Evolutionary conservation across 768 basidiomycete species (phyloP).

Genomic region (Arthromyces matolae): DNA sequence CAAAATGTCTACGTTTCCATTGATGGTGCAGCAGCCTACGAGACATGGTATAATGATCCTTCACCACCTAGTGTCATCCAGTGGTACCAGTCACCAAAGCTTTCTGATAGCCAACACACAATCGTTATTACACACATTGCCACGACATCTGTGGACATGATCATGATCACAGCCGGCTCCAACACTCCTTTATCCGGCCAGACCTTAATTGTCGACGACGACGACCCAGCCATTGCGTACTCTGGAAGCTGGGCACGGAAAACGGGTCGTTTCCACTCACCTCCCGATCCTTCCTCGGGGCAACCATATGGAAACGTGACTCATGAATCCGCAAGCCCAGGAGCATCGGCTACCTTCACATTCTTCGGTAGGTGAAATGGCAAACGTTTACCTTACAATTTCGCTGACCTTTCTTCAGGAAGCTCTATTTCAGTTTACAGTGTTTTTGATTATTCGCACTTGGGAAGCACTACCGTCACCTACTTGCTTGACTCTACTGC

Average conservation of each 20-base stretch:
- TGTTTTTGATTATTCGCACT: not conserved
- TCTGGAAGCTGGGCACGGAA: not conserved
- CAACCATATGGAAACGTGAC: not conserved
- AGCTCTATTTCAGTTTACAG: not conserved
- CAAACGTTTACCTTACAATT: not conserved
- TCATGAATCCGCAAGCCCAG: not conserved
- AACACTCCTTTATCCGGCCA: not conserved
- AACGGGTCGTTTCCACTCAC: not conserved
- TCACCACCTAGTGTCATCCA: too few species aligned
- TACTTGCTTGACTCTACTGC: not conserved
- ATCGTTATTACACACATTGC: too few species aligned
- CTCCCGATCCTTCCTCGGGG: not conserved
- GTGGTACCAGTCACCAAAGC: too few species aligned
- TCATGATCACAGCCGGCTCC: conserved; percentile 1
- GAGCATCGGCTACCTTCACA: not conserved
- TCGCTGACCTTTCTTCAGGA: not conserved
- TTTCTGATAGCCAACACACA: too few species aligned
- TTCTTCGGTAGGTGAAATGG: not conserved
- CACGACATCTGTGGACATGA: not conserved
- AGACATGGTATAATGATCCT: too few species aligned
- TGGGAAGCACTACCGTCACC: not conserved
- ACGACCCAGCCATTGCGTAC: not conserved
- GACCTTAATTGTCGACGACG: too few species aligned
- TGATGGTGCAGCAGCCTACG: too few species aligned
- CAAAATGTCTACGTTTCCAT: too few species aligned